Base-by-base conservation (phyloP, 108 stramenopile species). In the Parietichytrium sp. region DNA sequence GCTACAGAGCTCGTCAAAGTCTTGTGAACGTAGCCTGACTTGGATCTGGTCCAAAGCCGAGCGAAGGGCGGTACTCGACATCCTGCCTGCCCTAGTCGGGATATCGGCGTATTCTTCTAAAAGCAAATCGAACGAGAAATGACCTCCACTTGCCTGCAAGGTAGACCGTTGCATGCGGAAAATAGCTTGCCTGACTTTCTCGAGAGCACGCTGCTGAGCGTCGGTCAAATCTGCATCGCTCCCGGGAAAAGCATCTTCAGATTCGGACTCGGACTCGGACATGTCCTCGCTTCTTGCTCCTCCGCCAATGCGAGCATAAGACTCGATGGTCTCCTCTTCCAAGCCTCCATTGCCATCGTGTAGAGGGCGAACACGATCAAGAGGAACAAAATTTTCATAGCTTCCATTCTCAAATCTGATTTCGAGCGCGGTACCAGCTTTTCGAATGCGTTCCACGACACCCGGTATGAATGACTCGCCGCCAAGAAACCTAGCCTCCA, bases 61-160 rank as follows among this genome's bases (percentile, higher is more conserved):
- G 38, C 45, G 61, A 23, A 72, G 42, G 20, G 61, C 36, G 23
- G 61, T 42, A 25, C 36, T 16, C 61, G 61, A 45, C 7, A 72
- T 72, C 23, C 61, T 33, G 10, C 61, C 61, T 31, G 61, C 38
- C 12, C 61, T 33, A 10, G 61, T 45, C 12, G 61, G 61, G 61
- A 72, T 72, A 25, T 72, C 61, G 36, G 61, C 61, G 45, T 45
- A 72, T 2, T 72, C 61, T 25, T 72, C 61, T n/a, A 72, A 42
- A 6, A 72, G 61, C 13, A 23, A 10, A n/a, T 33, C 38, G 25
- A 72, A 72, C 23, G 20, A 23, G 20, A 72, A 72, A 12, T 45
- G 38, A 0, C 38, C 42, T 10, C 20, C 12, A 1, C 52, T 25
- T 1, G 36, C 38, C 20, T 72, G 36, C n/a, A 42, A 33, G 15